Base-by-base conservation (phyloP, 2,329 filamentous ascomycete species). In the Fusarium oxysporum region DNA sequence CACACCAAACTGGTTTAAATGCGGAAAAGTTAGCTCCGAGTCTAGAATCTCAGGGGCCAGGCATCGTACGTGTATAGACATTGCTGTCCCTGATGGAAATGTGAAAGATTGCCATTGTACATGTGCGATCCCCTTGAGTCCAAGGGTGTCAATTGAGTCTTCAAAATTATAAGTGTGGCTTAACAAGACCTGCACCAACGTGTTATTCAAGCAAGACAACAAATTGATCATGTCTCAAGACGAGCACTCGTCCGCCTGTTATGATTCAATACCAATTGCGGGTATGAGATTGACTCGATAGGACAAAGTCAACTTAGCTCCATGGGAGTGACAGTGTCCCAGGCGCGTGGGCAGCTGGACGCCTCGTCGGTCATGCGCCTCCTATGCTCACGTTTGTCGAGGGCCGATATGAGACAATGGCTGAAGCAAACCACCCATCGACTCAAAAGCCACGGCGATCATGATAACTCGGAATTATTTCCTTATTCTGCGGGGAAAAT, bases 361-460 rank as follows among this genome's bases (percentile, higher is more conserved):
- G 65, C 62, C 68, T 70, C 69, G 58, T 65, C 59, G 56, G 62
- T 77, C 73, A 77, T 77, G 67, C 65, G 55, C 60, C 58, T 58
- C 58, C 30, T 56, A 44, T 71, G 55, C 61, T 74, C 65, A 63
- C 62, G 48, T 69, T 51, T 44, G 23, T 64, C 57, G 45, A 71
- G 51, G 68, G 45, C 56, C 51, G 63, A 44, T 51, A 66, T 73
- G 75, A 71, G 62, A 73, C 73, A 64, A 51, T 47, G n/a, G 40
- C 13, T 44, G 56, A 56, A 53, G 55, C 14, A 63, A 63, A 40
- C 25, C 38, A 35, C 32, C 25, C 32, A 50, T 57, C 43, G 70
- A 67, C 65, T 25, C 48, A 62, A 37, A 32, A 65, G 47, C 17
- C 35, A 35, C 40, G 57, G n/a, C 53, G 61, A 71, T 70, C 73